A percentile compares a stretch with the other conserved stretches of the same genome.
Conservation (phyloP, 2,329 filamentous ascomycete species). For the Apiospora rasikravindrae region DNA sequence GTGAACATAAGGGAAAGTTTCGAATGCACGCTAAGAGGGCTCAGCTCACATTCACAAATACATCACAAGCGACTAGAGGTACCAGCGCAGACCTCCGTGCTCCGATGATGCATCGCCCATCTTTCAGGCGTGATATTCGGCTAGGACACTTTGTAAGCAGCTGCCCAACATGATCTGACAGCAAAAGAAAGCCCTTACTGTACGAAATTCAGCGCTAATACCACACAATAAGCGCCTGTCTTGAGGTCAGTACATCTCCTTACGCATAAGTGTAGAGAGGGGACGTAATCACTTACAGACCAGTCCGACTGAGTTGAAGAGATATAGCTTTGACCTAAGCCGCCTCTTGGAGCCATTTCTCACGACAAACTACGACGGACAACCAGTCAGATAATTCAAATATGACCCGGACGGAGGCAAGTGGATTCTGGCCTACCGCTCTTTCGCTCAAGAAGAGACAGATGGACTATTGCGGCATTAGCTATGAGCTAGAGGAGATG, state of each 20-base stretch:
- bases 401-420: neutral
- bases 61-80: conserved; percentile 65
- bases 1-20: neutral
- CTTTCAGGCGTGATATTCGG: conserved; percentile 60
- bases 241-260: conserved; percentile 23
- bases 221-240: conserved; percentile 47
- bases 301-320: conserved; percentile 67
- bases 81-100: conserved; percentile 64
- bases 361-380: conserved; percentile 56
- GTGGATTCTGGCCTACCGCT: conserved; percentile 49
- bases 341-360: conserved; percentile 56
- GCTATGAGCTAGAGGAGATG: neutral
- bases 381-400: conserved; percentile 24
- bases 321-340: conserved; percentile 61
- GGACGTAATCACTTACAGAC: conserved; percentile 41
- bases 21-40: neutral
- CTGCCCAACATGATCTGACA: neutral
- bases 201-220: conserved; percentile 64
- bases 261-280: neutral
- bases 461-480: conserved; percentile 50
- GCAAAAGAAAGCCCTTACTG: conserved; percentile 50
- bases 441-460: conserved; percentile 70
- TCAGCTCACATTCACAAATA: conserved; percentile 57
- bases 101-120: conserved; percentile 65
- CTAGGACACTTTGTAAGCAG: conserved; percentile 36